Conservation (phyloP, 2,329 filamentous ascomycete species). For the Alternaria brassicae region DNA sequence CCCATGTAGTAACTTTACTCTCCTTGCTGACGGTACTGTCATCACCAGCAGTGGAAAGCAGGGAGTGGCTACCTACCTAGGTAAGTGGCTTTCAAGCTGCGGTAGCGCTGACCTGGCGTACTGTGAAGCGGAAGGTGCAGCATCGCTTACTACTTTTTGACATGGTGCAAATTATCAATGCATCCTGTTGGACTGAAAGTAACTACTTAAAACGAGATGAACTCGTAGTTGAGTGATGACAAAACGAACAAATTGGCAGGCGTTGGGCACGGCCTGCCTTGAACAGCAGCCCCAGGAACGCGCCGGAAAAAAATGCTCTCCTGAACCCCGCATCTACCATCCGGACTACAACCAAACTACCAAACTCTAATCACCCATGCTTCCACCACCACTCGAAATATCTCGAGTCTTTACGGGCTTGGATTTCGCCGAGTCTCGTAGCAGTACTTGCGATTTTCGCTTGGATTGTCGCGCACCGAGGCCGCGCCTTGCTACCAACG, state of each 20-base stretch:
- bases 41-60: not conserved
- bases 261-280: not conserved
- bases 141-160: not conserved
- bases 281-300: not conserved
- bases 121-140: not conserved
- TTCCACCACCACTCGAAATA: not conserved
- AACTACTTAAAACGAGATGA: not conserved
- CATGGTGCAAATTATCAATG: not conserved
- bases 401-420: not conserved
- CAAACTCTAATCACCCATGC: not conserved
- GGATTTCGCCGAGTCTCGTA: not conserved
- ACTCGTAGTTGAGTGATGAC: not conserved
- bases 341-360: not conserved
- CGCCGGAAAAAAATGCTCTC: not conserved
- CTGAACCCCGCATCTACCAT: not conserved
- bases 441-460: not conserved
- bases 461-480: not conserved
- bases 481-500: not conserved
- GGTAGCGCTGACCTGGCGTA: not conserved
- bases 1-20: not conserved
- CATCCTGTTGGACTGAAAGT: not conserved
- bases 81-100: not conserved
- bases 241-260: not conserved
- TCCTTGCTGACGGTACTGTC: not conserved
- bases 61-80: not conserved